Conservation (phyloP, 2,329 filamentous ascomycete genomes). For the Pestalotiopsis fici region DNA sequence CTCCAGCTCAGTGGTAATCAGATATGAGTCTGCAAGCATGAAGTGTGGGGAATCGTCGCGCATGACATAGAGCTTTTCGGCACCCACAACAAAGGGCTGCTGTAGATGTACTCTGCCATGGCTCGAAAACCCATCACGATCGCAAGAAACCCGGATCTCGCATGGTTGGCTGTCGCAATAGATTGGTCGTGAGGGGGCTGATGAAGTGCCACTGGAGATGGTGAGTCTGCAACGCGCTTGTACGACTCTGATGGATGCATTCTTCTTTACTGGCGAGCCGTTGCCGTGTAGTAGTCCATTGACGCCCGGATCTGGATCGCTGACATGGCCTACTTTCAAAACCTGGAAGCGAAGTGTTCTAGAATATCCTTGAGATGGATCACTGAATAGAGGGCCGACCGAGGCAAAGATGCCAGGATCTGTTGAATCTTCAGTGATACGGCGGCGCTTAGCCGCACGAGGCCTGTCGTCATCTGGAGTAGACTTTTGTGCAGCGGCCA, state of each 20-base stretch:
- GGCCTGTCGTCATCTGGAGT: conserved; percentile 35
- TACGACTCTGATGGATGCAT: conserved; percentile 33
- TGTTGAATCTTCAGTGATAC: conserved; percentile 41
- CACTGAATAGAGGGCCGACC: conserved; percentile 22
- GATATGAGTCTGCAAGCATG: conserved; percentile 51
- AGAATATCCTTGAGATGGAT: conserved; percentile 27
- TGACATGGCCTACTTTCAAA: conserved; percentile 52
- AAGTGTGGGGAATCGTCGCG: conserved; percentile 47
- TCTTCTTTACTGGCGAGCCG: conserved; percentile 33
- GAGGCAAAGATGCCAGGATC: conserved; percentile 27
- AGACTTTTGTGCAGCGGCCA: conserved; percentile 40
- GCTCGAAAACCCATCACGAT: conserved; percentile 44
- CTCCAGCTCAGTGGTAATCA: conserved; percentile 53
- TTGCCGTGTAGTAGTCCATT: conserved; percentile 36
- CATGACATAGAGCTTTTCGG: conserved; percentile 52
- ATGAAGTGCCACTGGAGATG: conserved; percentile 33
- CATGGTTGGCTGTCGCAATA: conserved; percentile 58
- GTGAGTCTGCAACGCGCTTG: conserved; percentile 44
- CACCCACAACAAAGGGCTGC: conserved; percentile 52
- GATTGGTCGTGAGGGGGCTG: conserved; percentile 41
- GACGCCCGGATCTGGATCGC: conserved; percentile 39
- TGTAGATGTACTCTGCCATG: conserved; percentile 50
- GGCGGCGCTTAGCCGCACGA: conserved; percentile 52
- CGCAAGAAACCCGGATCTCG: conserved; percentile 51
- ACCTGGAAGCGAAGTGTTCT: conserved; percentile 53